Evolutionary conservation across 768 basidiomycete genomes (phyloP), one percentile per base, ranked within the genome.

Genomic region (Macrolepiota dolichaula): DNA sequence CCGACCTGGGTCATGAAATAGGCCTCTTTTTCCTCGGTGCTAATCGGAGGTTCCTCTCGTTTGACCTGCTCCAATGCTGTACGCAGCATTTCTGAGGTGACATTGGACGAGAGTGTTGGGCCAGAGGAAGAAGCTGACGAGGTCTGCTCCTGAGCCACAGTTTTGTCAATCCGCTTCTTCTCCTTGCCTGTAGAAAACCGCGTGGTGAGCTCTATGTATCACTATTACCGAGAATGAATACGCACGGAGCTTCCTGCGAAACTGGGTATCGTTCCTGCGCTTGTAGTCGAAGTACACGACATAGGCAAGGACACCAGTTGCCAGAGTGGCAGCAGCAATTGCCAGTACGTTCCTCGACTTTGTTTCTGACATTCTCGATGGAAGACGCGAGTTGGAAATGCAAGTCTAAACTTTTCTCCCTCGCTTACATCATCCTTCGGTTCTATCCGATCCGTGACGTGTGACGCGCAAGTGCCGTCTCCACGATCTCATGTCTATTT

Each of bases 221-320:
- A 37, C 55, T 53, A 55, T 62, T 63, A 63, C 47, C 25, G 47
- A 24, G 69, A 56, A 64, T 52, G 49, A 35, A 62, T 61, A 83
- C 92, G 66, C 74, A 91, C 95, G 86, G 61, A 98, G 83, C 71
- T 85, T 87, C 77, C 86, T 94, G 72, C 97, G 86, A 83, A 99
- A 99, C 15, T 82, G 80, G 46, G 79, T 74, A 70, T 97, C 94
- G 71, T 91, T 92, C 69, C 96, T 85, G 55, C 97, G 88, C 78
- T 85, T 92, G 79, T 96, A 88, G 80, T 99, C 97, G 69, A 98
- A 99, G 76, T 94, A 98, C 57, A 85, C 81, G 32, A 91, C 94
- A 73, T 98, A 98, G 24, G 87, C 93, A 37, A 91, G 73, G 40
- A 87, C 67, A 50, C 86, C 80, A 47, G 83, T 81, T 22, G 87